Base-by-base conservation (phyloP, 345 rosid genomes). In the Eutrema heterophyllum region DNA sequence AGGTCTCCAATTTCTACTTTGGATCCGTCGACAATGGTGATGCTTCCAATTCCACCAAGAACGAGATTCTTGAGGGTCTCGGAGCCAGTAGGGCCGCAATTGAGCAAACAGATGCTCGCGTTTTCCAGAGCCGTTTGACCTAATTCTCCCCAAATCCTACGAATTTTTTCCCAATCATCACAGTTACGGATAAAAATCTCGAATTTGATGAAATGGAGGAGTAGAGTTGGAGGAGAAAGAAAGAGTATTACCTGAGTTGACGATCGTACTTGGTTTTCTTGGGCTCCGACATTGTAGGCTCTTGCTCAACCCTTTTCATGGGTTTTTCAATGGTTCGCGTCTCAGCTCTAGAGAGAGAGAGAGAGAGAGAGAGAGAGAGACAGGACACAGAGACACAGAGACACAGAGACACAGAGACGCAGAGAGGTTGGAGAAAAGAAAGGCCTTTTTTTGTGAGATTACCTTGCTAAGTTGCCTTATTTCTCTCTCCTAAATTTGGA, bases 81-180 rank as follows among this genome's bases (percentile, higher is more conserved):
- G 0, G 99, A 89, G 70, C 99, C 97, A 3, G 99, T 92, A 14
- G 99, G 97, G 54, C 99, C 97, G 73, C 99, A 95, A 62, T 90
- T 92, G 26, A 92, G 93, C 79, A 92, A 81, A 82, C 99, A 95
- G 65, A 92, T 86, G 40, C 97, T 90, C 44, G 97, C 87, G 64
- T 83, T 87, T 78, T 92, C 99, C 1, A 95, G 83, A 36, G 96
- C 89, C 13, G 81, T 73, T 79, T 95, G 97, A 49, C 99, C 99
- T 86, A 80, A 85, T 78, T 95, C 99, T 48, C 99, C 99, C 97
- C 99, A 92, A 54, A 95, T 92, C 89, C 99, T 92, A 73, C 50
- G 78, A 21, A 73, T 24, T 50, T 49, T 50, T 24, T 3, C 15
- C 15, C 10, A 29, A 54, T 43, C 32, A 16, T 55, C 52, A 44